These are phyloP conservation scores for Albifimbria verrucaria DNA, from an alignment of 2,329 filamentous ascomycete species.

Conservation along the genomic window DNA sequence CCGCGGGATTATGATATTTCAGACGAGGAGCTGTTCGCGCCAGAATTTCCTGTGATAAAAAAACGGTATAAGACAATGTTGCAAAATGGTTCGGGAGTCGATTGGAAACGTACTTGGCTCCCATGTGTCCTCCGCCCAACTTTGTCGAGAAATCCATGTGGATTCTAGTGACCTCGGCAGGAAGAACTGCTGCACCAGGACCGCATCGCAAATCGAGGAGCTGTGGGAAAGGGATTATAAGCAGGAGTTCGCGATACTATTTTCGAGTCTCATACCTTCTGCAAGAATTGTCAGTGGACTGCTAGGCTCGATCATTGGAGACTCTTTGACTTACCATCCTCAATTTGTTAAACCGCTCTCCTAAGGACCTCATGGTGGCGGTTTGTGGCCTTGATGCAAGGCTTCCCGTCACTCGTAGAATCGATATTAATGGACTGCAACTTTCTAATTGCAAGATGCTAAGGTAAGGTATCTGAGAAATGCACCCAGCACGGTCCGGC, in stretches of 20 bases:
- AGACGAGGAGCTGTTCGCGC: slow-evolving; percentile 78
- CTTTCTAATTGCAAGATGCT: slow-evolving; percentile 22
- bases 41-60: slow-evolving; percentile 76
- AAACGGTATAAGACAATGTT: slow-evolving; percentile 4
- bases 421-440: slow-evolving; percentile 9
- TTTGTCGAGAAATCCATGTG: slow-evolving; percentile 67
- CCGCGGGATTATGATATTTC: slow-evolving; percentile 88
- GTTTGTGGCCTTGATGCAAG: slow-evolving; percentile 13
- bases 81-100: background rate
- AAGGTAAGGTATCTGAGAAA: slow-evolving; percentile 20
- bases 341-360: slow-evolving; percentile 71
- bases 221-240: slow-evolving; percentile 41
- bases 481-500: slow-evolving; percentile 17
- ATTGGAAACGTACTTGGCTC: slow-evolving; percentile 57
- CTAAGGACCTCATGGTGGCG: slow-evolving; percentile 42
- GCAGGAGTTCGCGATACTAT: slow-evolving; percentile 15
- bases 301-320: background rate
- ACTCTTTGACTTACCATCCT: slow-evolving; percentile 56
- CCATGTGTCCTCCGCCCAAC: slow-evolving; percentile 65
- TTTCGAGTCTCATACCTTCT: slow-evolving; percentile 39
- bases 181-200: slow-evolving; percentile 78
- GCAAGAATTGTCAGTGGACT: slow-evolving; percentile 13
- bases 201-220: slow-evolving; percentile 74
- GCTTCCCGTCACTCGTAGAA: slow-evolving; percentile 10
- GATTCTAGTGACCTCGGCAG: slow-evolving; percentile 70